Percentiles rank a stretch among this genome's conserved stretches.
These are phyloP conservation scores for Comarum palustre DNA, from an alignment of 306 rosid species.

Conservation along the genomic window DNA sequence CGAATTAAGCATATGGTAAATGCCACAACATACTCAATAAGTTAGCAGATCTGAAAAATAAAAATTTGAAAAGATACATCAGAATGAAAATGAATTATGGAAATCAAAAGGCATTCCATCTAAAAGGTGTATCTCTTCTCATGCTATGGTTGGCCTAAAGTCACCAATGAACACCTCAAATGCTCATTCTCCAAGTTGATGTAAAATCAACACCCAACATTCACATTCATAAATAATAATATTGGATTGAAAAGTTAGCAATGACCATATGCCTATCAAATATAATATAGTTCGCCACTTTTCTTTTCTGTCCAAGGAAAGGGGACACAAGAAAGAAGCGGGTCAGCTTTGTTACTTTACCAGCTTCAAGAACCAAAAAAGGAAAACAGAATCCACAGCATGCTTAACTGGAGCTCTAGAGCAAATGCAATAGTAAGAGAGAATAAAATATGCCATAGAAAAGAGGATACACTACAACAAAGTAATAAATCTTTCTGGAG, in stretches of 20 bases:
- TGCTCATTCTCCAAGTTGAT: background rate
- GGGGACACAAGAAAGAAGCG: background rate
- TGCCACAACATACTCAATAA: conserved; percentile 10
- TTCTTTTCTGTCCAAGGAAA: background rate
- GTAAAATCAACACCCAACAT: background rate
- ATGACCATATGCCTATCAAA: background rate
- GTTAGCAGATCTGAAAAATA: background rate
- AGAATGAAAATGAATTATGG: background rate
- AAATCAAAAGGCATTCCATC: background rate
- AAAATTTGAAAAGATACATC: background rate
- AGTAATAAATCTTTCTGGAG: background rate
- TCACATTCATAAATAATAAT: background rate
- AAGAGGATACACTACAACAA: background rate
- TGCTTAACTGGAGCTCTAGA: background rate
- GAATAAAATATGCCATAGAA: background rate
- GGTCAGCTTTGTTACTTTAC: background rate
- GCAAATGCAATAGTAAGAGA: background rate
- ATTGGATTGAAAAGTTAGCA: background rate
- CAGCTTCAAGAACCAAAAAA: background rate
- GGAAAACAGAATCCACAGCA: background rate
- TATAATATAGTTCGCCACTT: background rate
- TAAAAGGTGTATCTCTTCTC: background rate
- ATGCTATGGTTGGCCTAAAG: background rate
- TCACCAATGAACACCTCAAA: background rate
- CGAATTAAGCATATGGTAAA: conserved; percentile 15